phyloP scores from a whole-genome alignment of 1,139 yeast genomes.

The Saccharomyces pastorianus region DNA sequence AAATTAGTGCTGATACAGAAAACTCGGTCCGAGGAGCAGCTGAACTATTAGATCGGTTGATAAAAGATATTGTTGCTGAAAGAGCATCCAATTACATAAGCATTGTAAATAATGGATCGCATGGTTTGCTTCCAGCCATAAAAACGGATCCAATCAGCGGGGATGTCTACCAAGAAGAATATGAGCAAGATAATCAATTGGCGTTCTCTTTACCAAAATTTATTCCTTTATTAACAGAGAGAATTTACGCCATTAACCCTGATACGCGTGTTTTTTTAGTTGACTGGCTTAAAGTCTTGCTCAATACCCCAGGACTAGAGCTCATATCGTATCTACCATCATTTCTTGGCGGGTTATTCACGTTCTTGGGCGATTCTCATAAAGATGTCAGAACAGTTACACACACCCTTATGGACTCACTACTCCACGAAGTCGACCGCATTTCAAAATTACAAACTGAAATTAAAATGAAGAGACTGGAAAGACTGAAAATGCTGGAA shows the following conservation, averaged over 20 bases:
- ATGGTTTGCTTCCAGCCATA: slow-evolving; percentile 40
- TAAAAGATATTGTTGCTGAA: slow-evolving; percentile 93
- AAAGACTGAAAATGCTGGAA: slow-evolving; percentile 5
- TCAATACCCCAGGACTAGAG: slow-evolving; percentile 88
- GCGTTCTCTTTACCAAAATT: slow-evolving; percentile 85
- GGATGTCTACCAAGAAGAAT: slow-evolving; percentile 55
- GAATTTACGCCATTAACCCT: slow-evolving; percentile 89
- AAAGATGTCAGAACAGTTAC: slow-evolving; percentile 86
- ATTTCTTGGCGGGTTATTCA: slow-evolving; percentile 76
- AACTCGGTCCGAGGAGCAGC: slow-evolving; percentile 94
- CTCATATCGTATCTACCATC: slow-evolving; percentile 81
- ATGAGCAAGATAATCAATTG: slow-evolving; percentile 51
- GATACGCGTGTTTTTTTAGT: slow-evolving; percentile 86
- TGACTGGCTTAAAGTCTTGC: slow-evolving; percentile 85
- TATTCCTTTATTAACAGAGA: slow-evolving; percentile 80
- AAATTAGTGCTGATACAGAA: slow-evolving; percentile 85
- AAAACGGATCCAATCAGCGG: slow-evolving; percentile 38
- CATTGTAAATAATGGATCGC: slow-evolving; percentile 52
- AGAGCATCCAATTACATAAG: slow-evolving; percentile 88
- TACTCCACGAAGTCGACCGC: slow-evolving; percentile 72
- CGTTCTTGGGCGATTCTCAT: slow-evolving; percentile 75
- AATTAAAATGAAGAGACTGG: slow-evolving; percentile 15
- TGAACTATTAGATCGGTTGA: slow-evolving; percentile 78
- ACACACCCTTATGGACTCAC: slow-evolving; percentile 62
- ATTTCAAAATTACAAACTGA: slow-evolving; percentile 55